Conservation (phyloP, 2,329 filamentous ascomycete species). For the Colletotrichum trifolii region DNA sequence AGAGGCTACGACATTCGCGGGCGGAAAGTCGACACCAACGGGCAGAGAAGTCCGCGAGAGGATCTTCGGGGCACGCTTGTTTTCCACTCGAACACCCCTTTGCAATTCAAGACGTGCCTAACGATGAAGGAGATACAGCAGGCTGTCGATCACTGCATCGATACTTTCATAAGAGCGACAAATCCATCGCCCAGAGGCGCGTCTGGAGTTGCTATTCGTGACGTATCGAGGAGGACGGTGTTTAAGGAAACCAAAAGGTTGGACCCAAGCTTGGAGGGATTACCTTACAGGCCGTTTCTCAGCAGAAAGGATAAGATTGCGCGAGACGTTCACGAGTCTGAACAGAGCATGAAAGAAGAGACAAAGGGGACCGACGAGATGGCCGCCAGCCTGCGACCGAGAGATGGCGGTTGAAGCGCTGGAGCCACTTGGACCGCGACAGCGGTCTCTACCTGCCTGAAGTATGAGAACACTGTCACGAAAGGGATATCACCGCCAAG, state of each 20-base stretch:
- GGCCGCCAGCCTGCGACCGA: not conserved
- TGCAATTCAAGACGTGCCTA: not conserved
- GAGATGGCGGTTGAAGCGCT: too few relatives aligned
- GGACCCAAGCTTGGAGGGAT: slow-evolving; percentile 4
- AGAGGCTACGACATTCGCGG: slow-evolving; percentile 22
- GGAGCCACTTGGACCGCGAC: too few relatives aligned
- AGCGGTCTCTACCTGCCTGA: too few relatives aligned
- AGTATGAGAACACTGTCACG: too few relatives aligned
- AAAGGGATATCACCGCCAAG: too few relatives aligned
- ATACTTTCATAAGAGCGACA: not conserved
- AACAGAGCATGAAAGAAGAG: not conserved
- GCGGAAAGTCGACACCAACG: not conserved
- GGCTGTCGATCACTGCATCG: not conserved
- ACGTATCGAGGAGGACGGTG: not conserved
- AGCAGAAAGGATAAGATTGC: slow-evolving; percentile 11
- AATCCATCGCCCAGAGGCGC: not conserved
- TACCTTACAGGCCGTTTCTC: slow-evolving; percentile 5
- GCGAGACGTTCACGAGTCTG: not conserved
- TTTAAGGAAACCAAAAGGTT: slow-evolving; percentile 3
- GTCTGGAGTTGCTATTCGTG: not conserved
- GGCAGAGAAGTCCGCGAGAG: not conserved
- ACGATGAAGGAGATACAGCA: slow-evolving; percentile 18
- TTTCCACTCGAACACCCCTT: not conserved
- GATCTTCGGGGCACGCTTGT: slow-evolving; percentile 15
- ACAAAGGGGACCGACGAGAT: not conserved